A percentile compares a stretch with the other conserved stretches of the same genome.
Conservation (phyloP, 2,329 filamentous ascomycete species). For the Aspergillus neotritici region DNA sequence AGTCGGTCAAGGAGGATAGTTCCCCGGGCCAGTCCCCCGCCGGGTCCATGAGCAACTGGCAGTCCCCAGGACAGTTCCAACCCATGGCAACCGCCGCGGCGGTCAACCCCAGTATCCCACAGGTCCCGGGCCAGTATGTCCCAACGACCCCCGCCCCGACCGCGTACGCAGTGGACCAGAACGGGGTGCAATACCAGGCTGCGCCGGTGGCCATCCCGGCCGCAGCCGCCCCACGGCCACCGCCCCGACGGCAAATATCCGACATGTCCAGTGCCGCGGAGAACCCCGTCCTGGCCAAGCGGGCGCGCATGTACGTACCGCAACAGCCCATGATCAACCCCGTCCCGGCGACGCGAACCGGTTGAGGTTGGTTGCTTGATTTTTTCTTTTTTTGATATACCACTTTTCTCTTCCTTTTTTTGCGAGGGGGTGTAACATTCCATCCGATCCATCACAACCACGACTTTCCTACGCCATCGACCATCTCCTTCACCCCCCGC, state of each 20-base stretch:
- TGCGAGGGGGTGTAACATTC: not conserved
- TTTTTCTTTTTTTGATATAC: constrained; percentile 4
- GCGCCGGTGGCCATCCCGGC: constrained; percentile 32
- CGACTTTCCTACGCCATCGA: constrained; percentile 7
- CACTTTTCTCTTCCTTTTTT: constrained; percentile 1
- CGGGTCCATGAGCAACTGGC: constrained; percentile 56
- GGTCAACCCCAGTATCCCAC: constrained; percentile 44
- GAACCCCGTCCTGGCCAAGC: constrained; percentile 50
- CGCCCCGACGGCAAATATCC: constrained; percentile 55
- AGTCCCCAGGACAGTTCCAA: constrained; percentile 55
- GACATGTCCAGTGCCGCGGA: constrained; percentile 54
- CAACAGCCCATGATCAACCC: constrained; percentile 44
- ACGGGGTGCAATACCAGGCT: constrained; percentile 36
- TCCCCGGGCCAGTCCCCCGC: constrained; percentile 59
- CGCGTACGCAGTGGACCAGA: constrained; percentile 36
- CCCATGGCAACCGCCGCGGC: constrained; percentile 46
- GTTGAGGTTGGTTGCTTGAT: constrained; percentile 14
- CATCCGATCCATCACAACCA: not conserved
- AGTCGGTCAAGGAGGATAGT: constrained; percentile 58
- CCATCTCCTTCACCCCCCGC: constrained; percentile 13
- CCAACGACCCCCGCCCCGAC: constrained; percentile 34
- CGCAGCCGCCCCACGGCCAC: constrained; percentile 26
- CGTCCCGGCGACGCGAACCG: constrained; percentile 44
- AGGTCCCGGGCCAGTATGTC: constrained; percentile 40
- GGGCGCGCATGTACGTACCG: constrained; percentile 53